Conservation (phyloP, 441 rosid genomes). For the Melastoma candidum region DNA sequence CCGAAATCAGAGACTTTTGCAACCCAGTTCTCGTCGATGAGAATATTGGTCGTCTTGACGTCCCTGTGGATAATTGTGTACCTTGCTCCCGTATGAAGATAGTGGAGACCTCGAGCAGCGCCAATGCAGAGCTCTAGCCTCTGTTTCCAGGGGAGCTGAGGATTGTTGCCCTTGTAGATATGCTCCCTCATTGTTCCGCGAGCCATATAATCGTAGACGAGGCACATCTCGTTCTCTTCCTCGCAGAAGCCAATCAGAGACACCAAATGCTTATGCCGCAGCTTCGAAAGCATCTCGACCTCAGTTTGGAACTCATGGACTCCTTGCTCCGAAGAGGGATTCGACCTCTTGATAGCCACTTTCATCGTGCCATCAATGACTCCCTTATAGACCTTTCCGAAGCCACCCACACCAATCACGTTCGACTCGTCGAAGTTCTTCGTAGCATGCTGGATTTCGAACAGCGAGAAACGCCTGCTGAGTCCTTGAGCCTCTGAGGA, state of each 20-base stretch:
- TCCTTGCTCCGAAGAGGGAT: conserved; percentile 72
- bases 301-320: conserved; percentile 59
- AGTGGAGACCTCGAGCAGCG: conserved; percentile 67
- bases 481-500: conserved; percentile 53
- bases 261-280: conserved; percentile 71
- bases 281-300: conserved; percentile 62
- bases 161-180: conserved; percentile 40
- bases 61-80: conserved; percentile 78
- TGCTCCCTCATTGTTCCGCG: conserved; percentile 59
- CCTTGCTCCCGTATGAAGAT: conserved; percentile 68
- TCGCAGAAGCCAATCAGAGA: conserved; percentile 72
- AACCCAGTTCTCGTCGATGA: conserved; percentile 55
- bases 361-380: conserved; percentile 32
- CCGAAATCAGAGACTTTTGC: conserved; percentile 84
- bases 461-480: conserved; percentile 44
- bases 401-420: conserved; percentile 69
- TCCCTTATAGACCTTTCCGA: conserved; percentile 69
- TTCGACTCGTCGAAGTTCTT: conserved; percentile 46
- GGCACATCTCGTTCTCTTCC: conserved; percentile 60
- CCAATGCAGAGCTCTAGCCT: conserved; percentile 61
- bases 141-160: conserved; percentile 45
- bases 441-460: conserved; percentile 46
- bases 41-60: conserved; percentile 75
- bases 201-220: conserved; percentile 71
- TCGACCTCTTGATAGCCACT: conserved; percentile 63